Conservation (phyloP, 108 stramenopile species). For the Discostella stelligeroides region DNA sequence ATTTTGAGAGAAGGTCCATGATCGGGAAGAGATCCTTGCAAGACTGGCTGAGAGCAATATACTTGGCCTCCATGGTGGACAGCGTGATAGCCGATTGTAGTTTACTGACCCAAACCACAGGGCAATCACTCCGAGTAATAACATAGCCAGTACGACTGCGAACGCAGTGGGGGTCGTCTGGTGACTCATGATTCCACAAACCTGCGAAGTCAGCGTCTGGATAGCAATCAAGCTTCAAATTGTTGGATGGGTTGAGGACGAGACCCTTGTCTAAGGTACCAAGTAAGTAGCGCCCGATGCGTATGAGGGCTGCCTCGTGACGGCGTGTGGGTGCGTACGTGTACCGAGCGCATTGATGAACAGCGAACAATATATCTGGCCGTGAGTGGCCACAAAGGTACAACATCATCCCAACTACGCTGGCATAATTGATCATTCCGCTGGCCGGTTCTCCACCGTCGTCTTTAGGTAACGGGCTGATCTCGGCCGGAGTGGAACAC, state of each 20-base stretch:
- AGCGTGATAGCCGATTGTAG: background rate
- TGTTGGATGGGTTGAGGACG: background rate
- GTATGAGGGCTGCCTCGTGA: no score
- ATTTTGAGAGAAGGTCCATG: background rate
- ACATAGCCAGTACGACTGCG: background rate
- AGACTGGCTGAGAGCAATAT: background rate
- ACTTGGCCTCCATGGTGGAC: background rate
- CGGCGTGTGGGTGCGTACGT: no score
- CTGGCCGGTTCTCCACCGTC: no score
- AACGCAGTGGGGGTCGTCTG: background rate
- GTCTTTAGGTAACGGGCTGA: no score
- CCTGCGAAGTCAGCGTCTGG: conserved; percentile 4
- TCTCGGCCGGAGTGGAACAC: no score
- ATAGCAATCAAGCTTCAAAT: background rate
- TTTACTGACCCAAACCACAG: background rate
- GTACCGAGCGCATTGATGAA: no score
- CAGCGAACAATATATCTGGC: no score
- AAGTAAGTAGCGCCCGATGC: no score
- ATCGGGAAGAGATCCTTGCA: background rate
- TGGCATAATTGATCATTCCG: no score
- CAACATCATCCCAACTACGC: no score
- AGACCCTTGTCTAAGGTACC: background rate
- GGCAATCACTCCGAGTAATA: background rate
- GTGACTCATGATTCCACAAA: background rate
- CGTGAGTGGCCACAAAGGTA: no score